Conservation (phyloP, 352 stramenopile genomes). For the Globisporangium carolinianum region DNA sequence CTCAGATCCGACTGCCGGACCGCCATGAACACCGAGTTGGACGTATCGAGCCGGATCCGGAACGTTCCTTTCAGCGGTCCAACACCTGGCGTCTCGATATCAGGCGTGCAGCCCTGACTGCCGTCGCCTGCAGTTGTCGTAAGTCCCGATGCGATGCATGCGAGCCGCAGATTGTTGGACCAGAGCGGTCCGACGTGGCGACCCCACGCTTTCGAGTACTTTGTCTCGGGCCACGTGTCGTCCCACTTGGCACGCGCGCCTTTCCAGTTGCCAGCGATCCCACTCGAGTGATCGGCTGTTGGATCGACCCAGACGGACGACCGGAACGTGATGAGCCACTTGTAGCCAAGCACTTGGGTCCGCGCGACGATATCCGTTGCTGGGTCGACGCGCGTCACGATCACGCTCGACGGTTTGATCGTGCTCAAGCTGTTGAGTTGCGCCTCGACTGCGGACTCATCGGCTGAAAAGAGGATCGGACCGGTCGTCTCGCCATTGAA, state of each 20-base stretch:
- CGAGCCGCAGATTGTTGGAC: conserved; percentile 26
- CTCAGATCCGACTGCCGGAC: conserved; percentile 61
- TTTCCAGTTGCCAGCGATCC: conserved; percentile 90
- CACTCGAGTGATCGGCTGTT: conserved; percentile 78
- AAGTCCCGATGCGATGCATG: conserved; percentile 57
- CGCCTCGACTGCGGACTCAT: conserved; percentile 73
- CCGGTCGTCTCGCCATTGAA: conserved; percentile 93
- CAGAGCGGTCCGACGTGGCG: conserved; percentile 91
- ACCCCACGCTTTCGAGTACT: conserved; percentile 95
- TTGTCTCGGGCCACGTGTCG: conserved; percentile 88
- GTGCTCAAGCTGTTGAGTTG: conserved; percentile 90
- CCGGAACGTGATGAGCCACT: conserved; percentile 91
- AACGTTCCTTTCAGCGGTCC: conserved; percentile 91
- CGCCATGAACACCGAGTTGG: conserved; percentile 54
- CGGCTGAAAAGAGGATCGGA: conserved; percentile 83
- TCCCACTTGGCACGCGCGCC: conserved; percentile 66
- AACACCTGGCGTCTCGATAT: conserved; percentile 25
- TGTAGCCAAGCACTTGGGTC: conserved; percentile 82
- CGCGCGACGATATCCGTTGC: conserved; percentile 19
- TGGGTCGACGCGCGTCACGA: conserved; percentile 62
- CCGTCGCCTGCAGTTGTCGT: conserved; percentile 55
- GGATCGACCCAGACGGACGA: conserved; percentile 92
- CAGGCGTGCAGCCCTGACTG: conserved; percentile 33
- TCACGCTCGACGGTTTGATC: conserved; percentile 89
- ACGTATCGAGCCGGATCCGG: conserved; percentile 85